phyloP scores from a whole-genome alignment of 768 basidiomycete genomes.

The Lyophyllum decastes region DNA sequence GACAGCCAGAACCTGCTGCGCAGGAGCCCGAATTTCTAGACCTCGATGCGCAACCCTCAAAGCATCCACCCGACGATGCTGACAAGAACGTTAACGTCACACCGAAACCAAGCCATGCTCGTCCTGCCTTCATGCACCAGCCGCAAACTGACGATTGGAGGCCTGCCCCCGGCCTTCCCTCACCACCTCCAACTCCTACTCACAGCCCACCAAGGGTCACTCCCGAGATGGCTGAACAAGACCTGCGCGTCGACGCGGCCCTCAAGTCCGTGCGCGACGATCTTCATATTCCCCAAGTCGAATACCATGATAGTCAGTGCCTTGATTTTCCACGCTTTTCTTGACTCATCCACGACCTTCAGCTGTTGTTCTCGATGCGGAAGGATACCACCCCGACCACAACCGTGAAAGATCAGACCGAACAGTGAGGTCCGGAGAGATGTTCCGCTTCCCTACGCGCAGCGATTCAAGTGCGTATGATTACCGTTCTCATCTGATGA shows the following conservation, averaged over 20 bases:
- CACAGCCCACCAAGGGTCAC: conserved; percentile 16
- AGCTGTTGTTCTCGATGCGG: conserved; percentile 83
- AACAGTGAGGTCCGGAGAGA: conserved; percentile 35
- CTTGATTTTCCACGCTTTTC: background rate
- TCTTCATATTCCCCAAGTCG: conserved; percentile 53
- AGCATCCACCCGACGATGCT: conserved; percentile 21
- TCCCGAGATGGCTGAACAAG: conserved; percentile 38
- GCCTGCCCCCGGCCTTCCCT: too few relatives aligned
- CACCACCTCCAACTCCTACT: conserved; percentile 32
- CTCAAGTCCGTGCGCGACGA: conserved; percentile 43
- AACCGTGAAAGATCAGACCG: conserved; percentile 40
- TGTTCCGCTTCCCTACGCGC: conserved; percentile 9
- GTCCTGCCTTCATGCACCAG: conserved; percentile 24
- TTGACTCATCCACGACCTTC: conserved; percentile 2
- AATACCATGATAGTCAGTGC: conserved; percentile 58
- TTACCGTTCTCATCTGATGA: background rate
- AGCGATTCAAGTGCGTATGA: conserved; percentile 9
- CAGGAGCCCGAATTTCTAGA: conserved; percentile 85
- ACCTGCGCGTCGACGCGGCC: conserved; percentile 50
- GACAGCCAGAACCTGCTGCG: conserved; percentile 16
- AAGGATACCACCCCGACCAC: conserved; percentile 72
- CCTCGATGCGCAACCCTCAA: conserved; percentile 55
- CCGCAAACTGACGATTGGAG: too few relatives aligned
- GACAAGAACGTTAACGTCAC: conserved; percentile 26
- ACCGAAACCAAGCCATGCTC: conserved; percentile 31